A percentile compares a stretch with the other conserved stretches of the same genome.
These are phyloP conservation scores for Spergularia bocconei DNA, from an alignment of 148 eudicot species.

Conservation along the genomic window DNA sequence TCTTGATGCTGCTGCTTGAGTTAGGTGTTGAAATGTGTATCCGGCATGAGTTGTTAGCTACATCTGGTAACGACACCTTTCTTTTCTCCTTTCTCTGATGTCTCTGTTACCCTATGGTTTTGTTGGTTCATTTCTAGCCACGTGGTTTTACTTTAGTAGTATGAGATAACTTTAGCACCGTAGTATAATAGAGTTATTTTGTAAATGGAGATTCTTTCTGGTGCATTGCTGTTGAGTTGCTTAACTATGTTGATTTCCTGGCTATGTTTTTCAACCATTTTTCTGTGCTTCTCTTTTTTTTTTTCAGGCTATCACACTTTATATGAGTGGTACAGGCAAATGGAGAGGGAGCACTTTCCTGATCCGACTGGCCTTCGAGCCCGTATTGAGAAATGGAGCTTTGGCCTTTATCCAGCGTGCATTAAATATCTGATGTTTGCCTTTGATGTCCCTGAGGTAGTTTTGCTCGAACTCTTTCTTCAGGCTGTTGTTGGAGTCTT, in stretches of 20 bases:
- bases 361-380: slow-evolving; percentile 95
- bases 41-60: slow-evolving; percentile 78
- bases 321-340: slow-evolving; percentile 89
- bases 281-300: background rate
- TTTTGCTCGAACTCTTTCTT: background rate
- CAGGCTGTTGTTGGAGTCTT: background rate
- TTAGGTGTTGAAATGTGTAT: slow-evolving; percentile 93
- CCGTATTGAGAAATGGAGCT: slow-evolving; percentile 95
- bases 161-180: background rate
- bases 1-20: slow-evolving; percentile 90
- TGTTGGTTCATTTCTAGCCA: background rate
- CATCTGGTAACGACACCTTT: slow-evolving; percentile 56
- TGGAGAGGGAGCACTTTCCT: slow-evolving; percentile 96
- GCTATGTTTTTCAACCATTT: slow-evolving; percentile 1
- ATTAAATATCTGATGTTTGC: slow-evolving; percentile 98
- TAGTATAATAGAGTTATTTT: background rate
- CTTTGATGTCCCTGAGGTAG: slow-evolving; percentile 97
- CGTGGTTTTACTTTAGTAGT: background rate
- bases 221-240: background rate
- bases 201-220: background rate
- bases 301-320: slow-evolving; percentile 89
- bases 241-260: background rate
- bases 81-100: background rate
- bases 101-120: background rate
- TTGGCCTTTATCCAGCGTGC: slow-evolving; percentile 98